These are phyloP conservation scores for Penicillium crystallinum DNA, from an alignment of 495 filamentous ascomycete species.

Conservation along the genomic window DNA sequence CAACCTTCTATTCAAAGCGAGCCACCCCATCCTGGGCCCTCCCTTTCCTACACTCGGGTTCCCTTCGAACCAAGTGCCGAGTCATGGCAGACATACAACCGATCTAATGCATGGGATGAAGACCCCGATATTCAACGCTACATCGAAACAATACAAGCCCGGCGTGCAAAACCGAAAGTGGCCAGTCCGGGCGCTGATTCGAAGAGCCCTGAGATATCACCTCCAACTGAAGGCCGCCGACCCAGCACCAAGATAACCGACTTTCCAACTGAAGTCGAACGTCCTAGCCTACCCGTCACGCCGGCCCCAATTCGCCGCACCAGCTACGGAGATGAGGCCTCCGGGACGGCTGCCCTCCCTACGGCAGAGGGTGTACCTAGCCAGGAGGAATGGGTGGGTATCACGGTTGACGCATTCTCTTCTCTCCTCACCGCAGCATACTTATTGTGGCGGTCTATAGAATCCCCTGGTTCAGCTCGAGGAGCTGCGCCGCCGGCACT, in stretches of 20 bases:
- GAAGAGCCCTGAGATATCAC: conserved; percentile 1
- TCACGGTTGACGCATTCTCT: conserved; percentile 51
- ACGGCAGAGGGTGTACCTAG: conserved; percentile 73
- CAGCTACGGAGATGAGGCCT: conserved; percentile 41
- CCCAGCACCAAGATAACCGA: conserved; percentile 68
- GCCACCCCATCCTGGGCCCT: conserved; percentile 12
- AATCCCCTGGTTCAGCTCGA: conserved; percentile 66
- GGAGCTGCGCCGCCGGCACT: conserved; percentile 60
- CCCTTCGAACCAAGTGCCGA: conserved; percentile 37
- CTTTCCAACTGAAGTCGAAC: conserved; percentile 77
- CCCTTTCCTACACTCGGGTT: conserved; percentile 20
- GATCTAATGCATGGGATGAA: conserved; percentile 84
- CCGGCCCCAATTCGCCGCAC: conserved; percentile 67
- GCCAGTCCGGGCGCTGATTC: conserved; percentile 10
- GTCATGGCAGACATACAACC: conserved; percentile 59
- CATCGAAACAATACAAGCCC: conserved; percentile 64
- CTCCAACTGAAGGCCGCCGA: conserved; percentile 24
- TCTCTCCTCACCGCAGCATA: conserved; percentile 49
- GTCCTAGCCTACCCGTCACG: conserved; percentile 86
- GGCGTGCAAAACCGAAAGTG: conserved; percentile 51
- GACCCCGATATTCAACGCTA: conserved; percentile 77
- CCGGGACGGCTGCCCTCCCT: conserved; percentile 46
- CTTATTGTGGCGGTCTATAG: conserved; percentile 60
- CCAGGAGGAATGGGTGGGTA: conserved; percentile 87
- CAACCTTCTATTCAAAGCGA: background rate